Evolutionary conservation across 768 basidiomycete genomes (phyloP), one percentile per base, ranked within the genome.

Genomic region (Lentinula edodes): DNA sequence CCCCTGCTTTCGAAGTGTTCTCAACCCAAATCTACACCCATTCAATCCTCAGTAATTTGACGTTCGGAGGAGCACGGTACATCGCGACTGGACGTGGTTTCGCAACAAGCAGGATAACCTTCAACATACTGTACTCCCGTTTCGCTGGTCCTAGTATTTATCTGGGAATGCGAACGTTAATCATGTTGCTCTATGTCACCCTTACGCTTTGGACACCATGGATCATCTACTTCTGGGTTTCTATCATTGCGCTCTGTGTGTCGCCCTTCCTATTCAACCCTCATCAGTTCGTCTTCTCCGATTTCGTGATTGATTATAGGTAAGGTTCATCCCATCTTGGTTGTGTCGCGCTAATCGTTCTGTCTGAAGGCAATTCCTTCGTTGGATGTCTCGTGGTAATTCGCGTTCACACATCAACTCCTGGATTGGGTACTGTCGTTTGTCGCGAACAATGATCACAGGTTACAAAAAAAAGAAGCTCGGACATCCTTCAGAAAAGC

Each of bases 381-480:
- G 97, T 64, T 99, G 97, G 97, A 98, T 99, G 95, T 95, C 89
- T 38, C 86, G 97, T 56, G 97, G 97, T 58, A 99, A 99, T 78
- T 98, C 97, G 42, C 84, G 95, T 36, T 93, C 94, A 20, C 97
- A 99, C 74, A 91, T 85, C 68, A 99, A 98, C 73, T 97, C 96
- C 5, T 99, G 97, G 97, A 96, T 98, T 66, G 96, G 97, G 0
- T 99, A 98, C 74, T 99, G 97, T 73, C 92, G 97, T 58, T 80
- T 99, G 51, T 94, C 94, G n/a, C 83, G 97, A 56, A 99, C 97
- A 16, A 90, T 93, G 85, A 96, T 99, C 71, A 99, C 97, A 16
- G 97, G 97, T n/a, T 99, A 95, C 86, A 98, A 98, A 84, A 93
- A 91, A 80, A 98, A 98, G 83, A 86, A 87, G 66, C 86, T 99